phyloP scores from a whole-genome alignment of 495 filamentous ascomycete genomes.

The Platismatia glauca region DNA sequence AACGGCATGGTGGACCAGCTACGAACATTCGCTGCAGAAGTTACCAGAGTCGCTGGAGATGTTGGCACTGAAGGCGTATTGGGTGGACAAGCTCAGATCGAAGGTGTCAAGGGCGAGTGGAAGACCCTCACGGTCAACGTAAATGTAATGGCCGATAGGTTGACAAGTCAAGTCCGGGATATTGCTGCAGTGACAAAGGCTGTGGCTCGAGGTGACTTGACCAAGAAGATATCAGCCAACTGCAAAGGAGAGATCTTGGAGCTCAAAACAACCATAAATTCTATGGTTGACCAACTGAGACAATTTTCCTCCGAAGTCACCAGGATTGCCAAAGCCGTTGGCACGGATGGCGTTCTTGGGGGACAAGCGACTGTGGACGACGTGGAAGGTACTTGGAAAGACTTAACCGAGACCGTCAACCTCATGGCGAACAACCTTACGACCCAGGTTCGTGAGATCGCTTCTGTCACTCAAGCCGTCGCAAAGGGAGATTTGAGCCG shows the following conservation, averaged over 20 bases:
- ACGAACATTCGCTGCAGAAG: slow-evolving; percentile 92
- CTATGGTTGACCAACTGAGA: slow-evolving; percentile 96
- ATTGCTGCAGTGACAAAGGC: slow-evolving; percentile 98
- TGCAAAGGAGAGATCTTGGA: slow-evolving; percentile 95
- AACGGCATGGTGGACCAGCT: slow-evolving; percentile 99
- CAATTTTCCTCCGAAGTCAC: slow-evolving; percentile 97
- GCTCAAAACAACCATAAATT: slow-evolving; percentile 95
- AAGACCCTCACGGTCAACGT: slow-evolving; percentile 97
- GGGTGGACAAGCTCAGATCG: slow-evolving; percentile 92
- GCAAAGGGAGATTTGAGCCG: slow-evolving; percentile 89
- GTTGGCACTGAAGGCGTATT: slow-evolving; percentile 96
- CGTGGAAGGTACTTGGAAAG: slow-evolving; percentile 95
- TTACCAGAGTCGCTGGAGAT: slow-evolving; percentile 91
- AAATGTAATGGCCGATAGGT: slow-evolving; percentile 96
- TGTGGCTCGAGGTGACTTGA: slow-evolving; percentile 91
- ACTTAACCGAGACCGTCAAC: slow-evolving; percentile 96
- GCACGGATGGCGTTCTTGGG: slow-evolving; percentile 89
- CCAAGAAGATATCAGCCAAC: slow-evolving; percentile 92
- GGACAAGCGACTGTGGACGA: slow-evolving; percentile 96
- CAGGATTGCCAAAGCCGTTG: slow-evolving; percentile 94
- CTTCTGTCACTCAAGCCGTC: slow-evolving; percentile 94
- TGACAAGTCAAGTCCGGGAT: slow-evolving; percentile 95
- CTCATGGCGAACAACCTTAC: slow-evolving; percentile 98
- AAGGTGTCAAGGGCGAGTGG: slow-evolving; percentile 81
- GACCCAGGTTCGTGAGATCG: slow-evolving; percentile 96